Conservation (phyloP, 2,329 filamentous ascomycete species). For the Verticillium longisporum region DNA sequence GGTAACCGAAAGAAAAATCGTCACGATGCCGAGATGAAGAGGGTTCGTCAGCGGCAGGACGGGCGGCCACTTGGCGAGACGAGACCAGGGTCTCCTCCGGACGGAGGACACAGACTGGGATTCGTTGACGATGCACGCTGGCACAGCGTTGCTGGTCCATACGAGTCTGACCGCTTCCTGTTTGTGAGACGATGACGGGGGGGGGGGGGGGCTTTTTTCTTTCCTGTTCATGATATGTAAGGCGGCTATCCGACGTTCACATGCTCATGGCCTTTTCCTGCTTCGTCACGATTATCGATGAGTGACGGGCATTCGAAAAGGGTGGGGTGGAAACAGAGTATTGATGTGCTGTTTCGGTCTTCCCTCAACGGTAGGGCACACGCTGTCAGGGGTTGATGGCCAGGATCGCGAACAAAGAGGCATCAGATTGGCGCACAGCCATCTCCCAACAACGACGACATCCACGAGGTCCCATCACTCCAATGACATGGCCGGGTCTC, state of each 20-base stretch:
- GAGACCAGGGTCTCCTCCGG: no score
- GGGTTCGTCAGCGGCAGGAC: no score
- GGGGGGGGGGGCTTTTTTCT: no score
- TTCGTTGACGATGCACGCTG: background rate
- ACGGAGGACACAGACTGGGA: background rate
- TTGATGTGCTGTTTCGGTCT: no score
- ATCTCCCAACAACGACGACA: background rate
- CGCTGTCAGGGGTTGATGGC: background rate
- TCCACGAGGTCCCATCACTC: background rate
- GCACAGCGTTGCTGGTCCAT: background rate
- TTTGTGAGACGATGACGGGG: background rate
- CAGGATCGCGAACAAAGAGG: background rate
- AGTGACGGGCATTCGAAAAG: background rate
- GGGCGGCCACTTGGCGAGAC: no score
- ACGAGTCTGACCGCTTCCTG: background rate
- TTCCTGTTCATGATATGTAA: no score
- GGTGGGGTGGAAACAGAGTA: no score
- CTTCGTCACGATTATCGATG: background rate
- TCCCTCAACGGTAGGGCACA: background rate
- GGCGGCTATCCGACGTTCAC: background rate
- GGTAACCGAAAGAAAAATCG: no score
- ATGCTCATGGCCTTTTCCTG: background rate
- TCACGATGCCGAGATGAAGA: no score
- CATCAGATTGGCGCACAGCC: background rate
- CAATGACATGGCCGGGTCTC: background rate